These are phyloP conservation scores for Chalaropsis thielavioides DNA, from an alignment of 2,329 filamentous ascomycete species.

Conservation along the genomic window DNA sequence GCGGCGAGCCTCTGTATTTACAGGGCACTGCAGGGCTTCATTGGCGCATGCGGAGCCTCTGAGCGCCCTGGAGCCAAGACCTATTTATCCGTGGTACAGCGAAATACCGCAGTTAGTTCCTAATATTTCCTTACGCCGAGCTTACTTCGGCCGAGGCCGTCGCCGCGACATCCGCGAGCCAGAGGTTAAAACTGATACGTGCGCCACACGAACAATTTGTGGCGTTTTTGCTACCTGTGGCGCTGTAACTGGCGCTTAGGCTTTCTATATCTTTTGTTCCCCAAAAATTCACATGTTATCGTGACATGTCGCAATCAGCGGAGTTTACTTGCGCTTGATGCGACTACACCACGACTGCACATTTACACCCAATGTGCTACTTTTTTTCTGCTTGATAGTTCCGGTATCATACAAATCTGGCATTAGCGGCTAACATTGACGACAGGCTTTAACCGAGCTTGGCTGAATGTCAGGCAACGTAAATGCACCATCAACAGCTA, in stretches of 20 bases:
- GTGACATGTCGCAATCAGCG: too few relatives aligned
- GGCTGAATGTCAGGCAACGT: neutral
- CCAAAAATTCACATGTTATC: too few relatives aligned
- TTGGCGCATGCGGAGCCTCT: too few relatives aligned
- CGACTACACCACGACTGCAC: neutral
- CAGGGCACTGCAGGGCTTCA: neutral
- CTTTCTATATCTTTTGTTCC: too few relatives aligned
- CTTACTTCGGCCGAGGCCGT: slow-evolving; percentile 17
- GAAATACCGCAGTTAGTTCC: slow-evolving; percentile 12
- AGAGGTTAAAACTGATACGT: neutral
- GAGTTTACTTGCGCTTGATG: too few relatives aligned
- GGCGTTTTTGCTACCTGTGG: neutral
- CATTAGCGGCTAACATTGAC: neutral
- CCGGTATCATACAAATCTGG: neutral
- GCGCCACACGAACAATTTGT: neutral
- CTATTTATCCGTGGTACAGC: neutral
- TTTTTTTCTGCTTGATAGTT: neutral
- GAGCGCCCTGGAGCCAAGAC: neutral
- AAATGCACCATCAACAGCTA: neutral
- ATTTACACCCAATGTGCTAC: neutral
- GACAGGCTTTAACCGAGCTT: neutral
- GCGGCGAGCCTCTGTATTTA: neutral
- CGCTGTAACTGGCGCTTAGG: neutral
- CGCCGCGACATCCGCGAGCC: slow-evolving; percentile 1
- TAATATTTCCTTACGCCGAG: slow-evolving; percentile 16